These are phyloP conservation scores for Pseudogymnoascus sp. DNA, from an alignment of 2,329 filamentous ascomycete species.

Conservation along the genomic window DNA sequence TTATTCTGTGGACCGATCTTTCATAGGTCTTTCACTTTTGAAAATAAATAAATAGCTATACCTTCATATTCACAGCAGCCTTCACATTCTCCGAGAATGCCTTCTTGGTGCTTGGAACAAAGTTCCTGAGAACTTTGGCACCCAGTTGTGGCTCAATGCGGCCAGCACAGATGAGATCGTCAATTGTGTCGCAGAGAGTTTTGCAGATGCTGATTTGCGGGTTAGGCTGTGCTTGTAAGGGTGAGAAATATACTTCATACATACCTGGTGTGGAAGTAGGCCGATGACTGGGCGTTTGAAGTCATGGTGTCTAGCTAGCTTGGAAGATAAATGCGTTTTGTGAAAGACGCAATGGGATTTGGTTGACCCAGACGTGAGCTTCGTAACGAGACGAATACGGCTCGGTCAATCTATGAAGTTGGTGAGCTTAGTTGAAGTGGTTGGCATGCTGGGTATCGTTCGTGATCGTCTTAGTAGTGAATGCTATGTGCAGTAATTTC, in stretches of 20 bases:
- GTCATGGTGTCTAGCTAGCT: neutral
- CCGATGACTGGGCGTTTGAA: neutral
- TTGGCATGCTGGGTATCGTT: neutral
- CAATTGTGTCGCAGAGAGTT: constrained; percentile 13
- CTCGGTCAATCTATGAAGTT: neutral
- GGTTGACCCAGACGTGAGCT: neutral
- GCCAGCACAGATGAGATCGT: constrained; percentile 16
- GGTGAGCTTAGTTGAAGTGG: neutral
- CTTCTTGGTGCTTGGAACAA: neutral
- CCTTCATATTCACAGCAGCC: neutral
- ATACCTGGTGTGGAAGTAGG: neutral
- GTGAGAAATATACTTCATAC: too few relatives aligned
- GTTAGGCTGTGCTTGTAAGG: neutral
- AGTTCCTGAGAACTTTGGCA: constrained; percentile 12
- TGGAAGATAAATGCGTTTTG: neutral
- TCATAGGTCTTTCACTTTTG: neutral
- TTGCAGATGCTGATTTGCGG: constrained; percentile 12
- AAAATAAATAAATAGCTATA: neutral
- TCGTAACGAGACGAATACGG: neutral
- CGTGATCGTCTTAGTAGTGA: neutral
- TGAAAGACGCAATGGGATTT: too few relatives aligned
- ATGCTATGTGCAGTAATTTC: neutral
- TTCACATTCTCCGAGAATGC: neutral
- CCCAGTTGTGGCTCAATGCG: constrained; percentile 16
- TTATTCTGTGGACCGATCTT: neutral